Percentiles rank a stretch among this genome's conserved stretches.
These are phyloP conservation scores for Cladosporium sp. DNA, from an alignment of 2,329 filamentous ascomycete genomes.

Conservation along the genomic window DNA sequence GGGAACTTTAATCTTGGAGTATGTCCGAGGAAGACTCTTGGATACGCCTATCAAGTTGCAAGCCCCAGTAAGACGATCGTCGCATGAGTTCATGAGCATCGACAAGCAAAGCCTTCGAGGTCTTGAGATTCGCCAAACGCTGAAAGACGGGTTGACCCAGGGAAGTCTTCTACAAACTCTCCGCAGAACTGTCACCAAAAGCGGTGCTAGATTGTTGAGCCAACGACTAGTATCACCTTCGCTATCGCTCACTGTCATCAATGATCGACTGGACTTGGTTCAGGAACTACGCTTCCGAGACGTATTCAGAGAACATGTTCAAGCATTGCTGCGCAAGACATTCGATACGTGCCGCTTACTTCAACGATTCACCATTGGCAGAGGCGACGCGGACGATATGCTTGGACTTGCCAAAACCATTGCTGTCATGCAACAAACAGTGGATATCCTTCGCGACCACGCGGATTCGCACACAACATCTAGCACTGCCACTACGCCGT, in stretches of 20 bases:
- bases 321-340: constrained; percentile 64
- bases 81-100: constrained; percentile 77
- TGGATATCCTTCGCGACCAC: constrained; percentile 39
- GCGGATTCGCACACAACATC: no score
- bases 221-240: constrained; percentile 85
- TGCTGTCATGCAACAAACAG: constrained; percentile 63
- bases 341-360: constrained; percentile 85
- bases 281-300: constrained; percentile 64
- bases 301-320: constrained; percentile 64
- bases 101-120: constrained; percentile 88
- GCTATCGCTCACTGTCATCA: constrained; percentile 76
- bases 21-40: constrained; percentile 73
- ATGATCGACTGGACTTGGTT: constrained; percentile 75
- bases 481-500: no score
- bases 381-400: constrained; percentile 88
- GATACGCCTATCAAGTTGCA: constrained; percentile 77
- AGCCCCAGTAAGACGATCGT: constrained; percentile 69
- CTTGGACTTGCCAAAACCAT: constrained; percentile 79
- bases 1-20: constrained; percentile 75
- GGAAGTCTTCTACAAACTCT: constrained; percentile 90
- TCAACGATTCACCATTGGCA: constrained; percentile 88
- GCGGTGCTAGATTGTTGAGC: constrained; percentile 76
- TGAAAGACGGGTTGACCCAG: constrained; percentile 70
- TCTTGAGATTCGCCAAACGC: constrained; percentile 81
- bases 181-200: constrained; percentile 83